These are phyloP conservation scores for Colletotrichum orchidophilum DNA, from an alignment of 2,329 filamentous ascomycete genomes.

Conservation along the genomic window DNA sequence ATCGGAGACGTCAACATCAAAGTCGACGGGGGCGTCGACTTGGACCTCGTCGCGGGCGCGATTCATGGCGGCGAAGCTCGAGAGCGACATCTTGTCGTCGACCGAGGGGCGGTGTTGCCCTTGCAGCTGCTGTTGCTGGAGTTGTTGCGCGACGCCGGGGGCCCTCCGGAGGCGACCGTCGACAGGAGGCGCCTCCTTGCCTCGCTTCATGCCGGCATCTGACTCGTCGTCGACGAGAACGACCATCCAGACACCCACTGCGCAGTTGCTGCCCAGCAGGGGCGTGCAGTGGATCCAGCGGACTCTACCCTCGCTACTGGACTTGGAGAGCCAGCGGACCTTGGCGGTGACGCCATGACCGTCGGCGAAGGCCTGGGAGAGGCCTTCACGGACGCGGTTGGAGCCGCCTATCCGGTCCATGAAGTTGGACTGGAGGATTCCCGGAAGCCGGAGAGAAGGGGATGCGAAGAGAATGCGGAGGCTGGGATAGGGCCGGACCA, in stretches of 20 bases:
- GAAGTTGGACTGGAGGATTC: conserved; percentile 70
- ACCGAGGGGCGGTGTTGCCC: conserved; percentile 2
- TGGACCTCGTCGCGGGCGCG: conserved; percentile 13
- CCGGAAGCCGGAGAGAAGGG: conserved; percentile 72
- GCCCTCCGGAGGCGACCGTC: conserved; percentile 30
- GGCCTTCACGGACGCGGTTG: conserved; percentile 55
- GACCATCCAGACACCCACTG: conserved; percentile 82
- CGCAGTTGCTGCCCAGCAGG: conserved; percentile 70
- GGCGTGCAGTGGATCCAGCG: conserved; percentile 85
- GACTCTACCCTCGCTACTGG: conserved; percentile 65
- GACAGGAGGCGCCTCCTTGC: conserved; percentile 40
- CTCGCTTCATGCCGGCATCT: conserved; percentile 23
- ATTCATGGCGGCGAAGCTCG: conserved; percentile 33
- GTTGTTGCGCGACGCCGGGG: neutral
- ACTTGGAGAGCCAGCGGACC: conserved; percentile 72
- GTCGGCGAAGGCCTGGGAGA: conserved; percentile 68
- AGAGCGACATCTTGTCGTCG: conserved; percentile 35
- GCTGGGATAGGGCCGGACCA: conserved; percentile 72
- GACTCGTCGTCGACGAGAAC: conserved; percentile 74
- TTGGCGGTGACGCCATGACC: conserved; percentile 79
- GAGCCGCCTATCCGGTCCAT: conserved; percentile 63
- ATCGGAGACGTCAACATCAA: neutral
- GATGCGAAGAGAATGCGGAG: conserved; percentile 76
- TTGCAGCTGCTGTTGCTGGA: neutral
- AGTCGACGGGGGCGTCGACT: neutral